phyloP scores from a whole-genome alignment of 441 rosid species.

The Populus hybrid region DNA sequence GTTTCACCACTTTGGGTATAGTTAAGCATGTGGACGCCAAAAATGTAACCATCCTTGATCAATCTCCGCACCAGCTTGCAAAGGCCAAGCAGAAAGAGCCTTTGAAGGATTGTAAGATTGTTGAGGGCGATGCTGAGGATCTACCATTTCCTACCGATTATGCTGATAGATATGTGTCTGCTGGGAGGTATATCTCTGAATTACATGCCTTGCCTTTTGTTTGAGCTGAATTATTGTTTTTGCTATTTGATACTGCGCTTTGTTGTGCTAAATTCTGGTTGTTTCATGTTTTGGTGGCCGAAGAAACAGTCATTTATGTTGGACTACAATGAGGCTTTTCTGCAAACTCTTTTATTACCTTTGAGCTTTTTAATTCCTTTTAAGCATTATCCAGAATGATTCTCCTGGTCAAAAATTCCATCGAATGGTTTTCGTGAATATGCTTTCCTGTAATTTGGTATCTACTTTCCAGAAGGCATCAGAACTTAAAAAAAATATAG shows the following conservation, averaged over 20 bases:
- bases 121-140: constrained; percentile 96
- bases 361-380: not conserved
- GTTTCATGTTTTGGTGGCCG: not conserved
- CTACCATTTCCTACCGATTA: constrained; percentile 84
- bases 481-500: not conserved
- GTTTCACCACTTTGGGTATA: constrained; percentile 89
- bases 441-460: not conserved
- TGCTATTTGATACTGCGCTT: constrained; percentile 3
- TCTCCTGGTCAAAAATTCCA: not conserved
- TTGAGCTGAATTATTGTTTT: not conserved
- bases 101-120: constrained; percentile 79
- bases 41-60: constrained; percentile 87
- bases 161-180: constrained; percentile 91
- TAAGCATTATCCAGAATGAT: not conserved
- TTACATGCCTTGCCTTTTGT: not conserved
- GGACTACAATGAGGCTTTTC: constrained; percentile 6
- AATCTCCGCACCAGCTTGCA: constrained; percentile 94
- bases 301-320: constrained; percentile 5
- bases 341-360: not conserved
- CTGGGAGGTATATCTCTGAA: constrained; percentile 63
- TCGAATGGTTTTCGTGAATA: not conserved
- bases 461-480: not conserved
- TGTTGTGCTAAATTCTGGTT: constrained; percentile 1
- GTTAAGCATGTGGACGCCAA: constrained; percentile 92
- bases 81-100: constrained; percentile 91